phyloP scores from a whole-genome alignment of 305 asterid species.

The Striga hermonthica region DNA sequence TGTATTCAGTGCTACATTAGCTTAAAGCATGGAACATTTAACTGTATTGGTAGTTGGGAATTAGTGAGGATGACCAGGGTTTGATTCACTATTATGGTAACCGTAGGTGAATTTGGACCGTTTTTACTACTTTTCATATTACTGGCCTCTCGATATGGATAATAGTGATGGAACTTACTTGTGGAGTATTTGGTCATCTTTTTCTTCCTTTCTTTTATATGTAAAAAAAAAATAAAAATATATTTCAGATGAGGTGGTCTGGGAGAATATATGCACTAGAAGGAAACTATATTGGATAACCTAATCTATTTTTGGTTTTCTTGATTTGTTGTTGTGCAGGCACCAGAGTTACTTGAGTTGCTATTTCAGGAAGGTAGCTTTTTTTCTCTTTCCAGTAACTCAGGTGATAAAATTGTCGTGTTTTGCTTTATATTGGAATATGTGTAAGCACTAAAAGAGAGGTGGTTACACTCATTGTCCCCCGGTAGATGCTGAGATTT shows the following conservation, averaged over 20 bases:
- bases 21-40: constrained; percentile 7
- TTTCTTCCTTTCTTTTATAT: background rate
- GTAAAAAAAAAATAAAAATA: background rate
- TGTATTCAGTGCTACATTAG: constrained; percentile 20
- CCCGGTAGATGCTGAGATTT: no score
- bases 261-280: background rate
- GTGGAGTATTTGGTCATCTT: no score
- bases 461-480: no score
- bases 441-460: no score
- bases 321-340: constrained; percentile 51
- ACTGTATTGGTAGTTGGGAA: background rate
- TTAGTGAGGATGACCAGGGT: no score
- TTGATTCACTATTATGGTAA: no score
- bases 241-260: background rate
- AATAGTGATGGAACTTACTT: no score
- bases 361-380: constrained; percentile 66
- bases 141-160: no score
- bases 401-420: background rate
- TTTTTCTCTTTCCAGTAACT: constrained; percentile 19
- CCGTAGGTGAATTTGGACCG: no score
- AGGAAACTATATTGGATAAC: background rate
- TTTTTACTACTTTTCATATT: no score
- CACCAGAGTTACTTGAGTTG: constrained; percentile 77
- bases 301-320: background rate
- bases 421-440: background rate